Evolutionary conservation across 2,329 filamentous ascomycete genomes (phyloP), one percentile per base, ranked within the genome.

Genomic region (Microcyclosporella mali): DNA sequence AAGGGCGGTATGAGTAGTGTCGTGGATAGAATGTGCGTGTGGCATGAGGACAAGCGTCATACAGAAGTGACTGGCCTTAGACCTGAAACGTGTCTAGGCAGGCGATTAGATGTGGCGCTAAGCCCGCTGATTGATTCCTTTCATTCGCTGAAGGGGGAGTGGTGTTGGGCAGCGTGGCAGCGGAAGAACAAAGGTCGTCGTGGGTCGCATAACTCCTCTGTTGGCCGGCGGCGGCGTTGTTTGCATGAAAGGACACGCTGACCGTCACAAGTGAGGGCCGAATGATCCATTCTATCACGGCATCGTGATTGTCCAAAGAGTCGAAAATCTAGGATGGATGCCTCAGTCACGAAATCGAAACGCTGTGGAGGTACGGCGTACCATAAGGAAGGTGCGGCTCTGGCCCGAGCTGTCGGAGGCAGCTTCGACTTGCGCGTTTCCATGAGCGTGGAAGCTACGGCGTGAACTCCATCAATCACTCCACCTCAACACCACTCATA

Each of bases 1-100:
- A 45, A 46, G 42, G 43, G 41, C 18, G 28, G 14, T 31, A 32
- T 39, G 37, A 31, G 37, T 15, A 15, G 33, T 34, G 33, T n/a
- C n/a, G n/a, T n/a, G n/a, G n/a, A n/a, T n/a, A n/a, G n/a, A n/a
- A n/a, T n/a, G n/a, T n/a, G n/a, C n/a, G n/a, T n/a, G n/a, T n/a
- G n/a, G n/a, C n/a, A 17, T n/a, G 6, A 6, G 30, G 30, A 15
- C 33, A 34, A 25, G 21, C 21, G 21, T 25, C 21, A 25, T 14
- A 34, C 18, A 15, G 18, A 14, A 15, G 12, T 15, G 31, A 33
- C 17, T 16, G 25, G 36, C 25, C 25, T n/a, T n/a, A 29, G 14
- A 16, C 36, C 36, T 38, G 21, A 30, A 30, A 30, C 36, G 37
- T 39, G 37, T 19, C 33, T 17, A 18, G 33, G 9, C 11, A 17